A percentile compares a stretch with the other conserved stretches of the same genome.
Evolutionary conservation across 176 grass and related monocot genomes (phyloP).

Genomic region (Rhipidocladum racemiflorum): DNA sequence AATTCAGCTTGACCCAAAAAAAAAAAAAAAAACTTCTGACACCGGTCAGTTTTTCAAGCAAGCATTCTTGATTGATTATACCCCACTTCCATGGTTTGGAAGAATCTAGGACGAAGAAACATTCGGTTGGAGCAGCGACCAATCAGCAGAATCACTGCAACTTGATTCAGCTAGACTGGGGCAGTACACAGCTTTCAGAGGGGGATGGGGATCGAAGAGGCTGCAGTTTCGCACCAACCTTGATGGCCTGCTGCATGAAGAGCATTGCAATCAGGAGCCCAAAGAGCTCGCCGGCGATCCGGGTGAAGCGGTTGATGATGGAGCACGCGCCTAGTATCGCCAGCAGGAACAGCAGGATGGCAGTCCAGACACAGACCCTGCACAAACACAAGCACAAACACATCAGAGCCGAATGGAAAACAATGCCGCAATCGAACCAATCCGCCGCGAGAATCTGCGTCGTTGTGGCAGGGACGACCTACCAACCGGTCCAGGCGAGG

Average conservation of each 20-base stretch:
- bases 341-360: slow-evolving; percentile 76
- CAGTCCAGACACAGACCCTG: slow-evolving; percentile 97
- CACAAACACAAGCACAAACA: slow-evolving; percentile 33
- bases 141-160: neutral
- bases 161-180: slow-evolving; percentile 15
- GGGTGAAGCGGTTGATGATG: slow-evolving; percentile 93
- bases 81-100: neutral
- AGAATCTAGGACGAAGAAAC: neutral
- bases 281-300: slow-evolving; percentile 89
- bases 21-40: slow-evolving; percentile 4
- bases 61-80: neutral
- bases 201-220: neutral
- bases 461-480: slow-evolving; percentile 22
- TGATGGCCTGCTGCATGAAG: slow-evolving; percentile 99
- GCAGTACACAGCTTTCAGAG: slow-evolving; percentile 1
- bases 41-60: neutral
- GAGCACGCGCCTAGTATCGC: slow-evolving; percentile 79
- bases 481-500: slow-evolving; percentile 94
- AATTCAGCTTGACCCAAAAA: slow-evolving; percentile 5
- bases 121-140: slow-evolving; percentile 1
- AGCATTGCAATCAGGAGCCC: slow-evolving; percentile 98
- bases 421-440: neutral
- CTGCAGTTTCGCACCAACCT: slow-evolving; percentile 46
- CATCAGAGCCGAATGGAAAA: slow-evolving; percentile 5
- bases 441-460: neutral